Evolutionary conservation across 2,329 filamentous ascomycete genomes (phyloP), one percentile per base, ranked within the genome.

Genomic region (Periglandula ipomoeae): DNA sequence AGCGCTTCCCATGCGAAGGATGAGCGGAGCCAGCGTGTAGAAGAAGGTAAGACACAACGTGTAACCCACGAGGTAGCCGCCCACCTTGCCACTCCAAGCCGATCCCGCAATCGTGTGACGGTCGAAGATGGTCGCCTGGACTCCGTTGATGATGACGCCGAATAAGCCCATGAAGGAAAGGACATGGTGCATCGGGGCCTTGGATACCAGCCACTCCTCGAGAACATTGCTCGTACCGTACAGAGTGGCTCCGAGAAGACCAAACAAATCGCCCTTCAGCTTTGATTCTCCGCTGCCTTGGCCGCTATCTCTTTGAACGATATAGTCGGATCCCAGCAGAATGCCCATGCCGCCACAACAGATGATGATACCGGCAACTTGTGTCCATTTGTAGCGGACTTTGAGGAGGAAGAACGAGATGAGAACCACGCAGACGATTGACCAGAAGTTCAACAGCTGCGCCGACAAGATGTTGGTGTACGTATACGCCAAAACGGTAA

Each of bases 401-500:
- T 76, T 78, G 50, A 98, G 79, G 58, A 96, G 74, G 54, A 83
- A 56, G 69, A 95, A 90, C 24, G 89, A 95, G 55, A 96, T 70
- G 52, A 86, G 63, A 19, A 97, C 89, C 20, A 98, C 93, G 53
- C 91, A 83, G 45, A 95, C 87, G 57, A 98, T 97, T 58, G 90
- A 87, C 91, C 91, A 97, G 72, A 97, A 97, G 75, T 96, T 96
- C 70, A 98, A 89, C 46, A 98, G 78, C 74, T 97, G 90, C 15
- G 89, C 89, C 19, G 86, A 93, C 44, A 97, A 77, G 58, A 96
- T 85, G 60, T 90, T 96, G 48, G 91, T 95, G 73, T 94, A 82
- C 51, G 85, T 79, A 72, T 97, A 98, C 5, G 91, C 93, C 44
- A 96, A 77, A 45, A 98, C 91, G 60, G 90, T 90, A 65, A 97